Percentiles rank a stretch among this genome's conserved stretches.
Conservation (phyloP, 1,284 basidiomycete genomes). For the Cystobasidium pallidum region DNA sequence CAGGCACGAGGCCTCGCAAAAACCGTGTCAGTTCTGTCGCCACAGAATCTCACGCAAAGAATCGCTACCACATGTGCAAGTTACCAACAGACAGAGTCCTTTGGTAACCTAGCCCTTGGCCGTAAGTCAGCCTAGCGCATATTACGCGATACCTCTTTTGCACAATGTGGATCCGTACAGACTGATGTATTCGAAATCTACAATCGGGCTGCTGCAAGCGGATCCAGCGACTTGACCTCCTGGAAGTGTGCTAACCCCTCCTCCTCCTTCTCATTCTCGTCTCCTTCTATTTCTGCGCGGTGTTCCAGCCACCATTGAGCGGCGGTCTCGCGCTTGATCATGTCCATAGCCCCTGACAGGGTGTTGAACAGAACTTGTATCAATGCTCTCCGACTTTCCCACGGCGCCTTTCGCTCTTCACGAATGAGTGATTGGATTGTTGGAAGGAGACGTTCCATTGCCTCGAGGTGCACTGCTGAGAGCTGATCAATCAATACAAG, state of each 20-base stretch:
- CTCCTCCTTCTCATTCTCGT: neutral
- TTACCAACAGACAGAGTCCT: no score
- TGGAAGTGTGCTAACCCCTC: neutral
- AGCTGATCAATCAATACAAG: constrained; percentile 49
- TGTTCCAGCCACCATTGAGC: constrained; percentile 49
- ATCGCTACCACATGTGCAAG: no score
- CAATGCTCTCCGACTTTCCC: constrained; percentile 38
- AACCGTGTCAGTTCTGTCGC: no score
- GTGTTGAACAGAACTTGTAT: constrained; percentile 47
- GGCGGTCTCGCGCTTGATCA: constrained; percentile 50
- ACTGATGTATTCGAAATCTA: no score
- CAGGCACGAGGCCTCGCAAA: no score
- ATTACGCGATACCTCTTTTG: no score
- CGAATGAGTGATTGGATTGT: constrained; percentile 42
- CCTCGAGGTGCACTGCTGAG: constrained; percentile 45
- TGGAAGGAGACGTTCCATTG: constrained; percentile 43
- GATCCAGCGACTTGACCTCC: neutral
- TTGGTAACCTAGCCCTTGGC: no score
- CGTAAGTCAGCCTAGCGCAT: no score
- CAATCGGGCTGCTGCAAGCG: neutral
- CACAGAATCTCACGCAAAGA: no score
- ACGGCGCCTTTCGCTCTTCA: constrained; percentile 28
- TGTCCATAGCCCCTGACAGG: constrained; percentile 50
- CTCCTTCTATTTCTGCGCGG: constrained; percentile 38
- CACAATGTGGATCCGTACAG: no score